phyloP scores from a whole-genome alignment of 345 rosid species.

The Eucalyptus marginata region DNA sequence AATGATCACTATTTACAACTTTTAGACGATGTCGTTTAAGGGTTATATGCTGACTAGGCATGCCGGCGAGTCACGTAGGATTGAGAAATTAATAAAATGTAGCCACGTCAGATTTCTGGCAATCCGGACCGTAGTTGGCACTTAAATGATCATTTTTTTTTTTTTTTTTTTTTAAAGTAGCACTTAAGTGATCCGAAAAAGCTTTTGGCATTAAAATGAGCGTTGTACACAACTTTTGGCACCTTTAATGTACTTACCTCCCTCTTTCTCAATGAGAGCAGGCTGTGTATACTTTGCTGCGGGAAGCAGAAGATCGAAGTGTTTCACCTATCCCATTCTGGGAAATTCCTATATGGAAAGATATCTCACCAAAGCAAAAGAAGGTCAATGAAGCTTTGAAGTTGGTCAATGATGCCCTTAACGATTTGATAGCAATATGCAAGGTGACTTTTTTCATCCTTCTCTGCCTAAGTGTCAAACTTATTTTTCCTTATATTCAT shows the following conservation, averaged over 20 bases:
- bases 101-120: no score
- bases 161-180: no score
- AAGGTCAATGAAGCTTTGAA: constrained; percentile 69
- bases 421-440: constrained; percentile 73
- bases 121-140: no score
- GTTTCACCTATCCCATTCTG: constrained; percentile 84
- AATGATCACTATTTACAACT: no score
- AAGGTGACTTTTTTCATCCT: constrained; percentile 36
- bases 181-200: no score
- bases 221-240: accelerated
- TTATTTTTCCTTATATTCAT: not conserved
- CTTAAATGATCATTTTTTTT: no score
- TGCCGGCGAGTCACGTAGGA: no score
- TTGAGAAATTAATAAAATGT: no score
- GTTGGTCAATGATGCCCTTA: constrained; percentile 63
- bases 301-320: constrained; percentile 97
- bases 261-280: not conserved
- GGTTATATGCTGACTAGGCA: no score
- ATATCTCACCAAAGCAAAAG: constrained; percentile 77
- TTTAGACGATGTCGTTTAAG: accelerated
- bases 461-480: not conserved
- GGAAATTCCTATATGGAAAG: constrained; percentile 96
- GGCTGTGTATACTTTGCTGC: constrained; percentile 88
- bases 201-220: no score
- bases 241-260: no score